Base-by-base conservation (phyloP, 1,139 yeast genomes). In the Yamadazyma triangularis region DNA sequence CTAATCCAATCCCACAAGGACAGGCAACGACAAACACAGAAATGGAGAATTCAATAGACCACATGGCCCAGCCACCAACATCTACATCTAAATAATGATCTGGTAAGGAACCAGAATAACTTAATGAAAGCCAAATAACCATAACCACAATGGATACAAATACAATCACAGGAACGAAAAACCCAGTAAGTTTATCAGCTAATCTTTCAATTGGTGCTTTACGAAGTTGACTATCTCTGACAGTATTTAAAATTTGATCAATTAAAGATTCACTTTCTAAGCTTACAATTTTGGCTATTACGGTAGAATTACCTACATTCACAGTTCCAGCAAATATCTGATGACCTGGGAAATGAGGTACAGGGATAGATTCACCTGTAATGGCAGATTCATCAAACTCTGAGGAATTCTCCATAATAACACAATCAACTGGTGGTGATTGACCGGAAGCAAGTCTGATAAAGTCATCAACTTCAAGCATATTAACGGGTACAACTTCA, bases 41-140 rank as follows among this genome's bases (percentile, higher is more conserved):
- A 42, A 83, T 79, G 1, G 89, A 76, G 55, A 83, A 83, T 42
- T 82, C 80, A 36, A 83, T 61, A 0, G 89, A 77, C 89, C 91
- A 83, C 12, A 81, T 74, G 0, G 73, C 58, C 88, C 89, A 81
- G 0, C 88, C 87, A 15, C 88, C 89, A 34, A 76, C 57, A 40
- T 77, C 83, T 34, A 71, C 70, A 46, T 80, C 85, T 28, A 80
- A 58, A 40, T 81, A 80, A 8, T 48, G 33, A 0, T 45, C 47
- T 0, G 89, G 88, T 13, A 82, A 58, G 0, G 58, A 48, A 0
- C 82, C 82, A 1, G 73, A 50, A 33, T 59, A 59, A 1, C 85
- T 86, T 6, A 81, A 58, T 1, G 64, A 45, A 13, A 82, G 52
- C 93, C 93, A 83, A 10, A 81, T 60, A 5, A 78, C 45, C 83